phyloP scores from a whole-genome alignment of 192 early-diverging fungal genomes.

The Physocladia obscura region DNA sequence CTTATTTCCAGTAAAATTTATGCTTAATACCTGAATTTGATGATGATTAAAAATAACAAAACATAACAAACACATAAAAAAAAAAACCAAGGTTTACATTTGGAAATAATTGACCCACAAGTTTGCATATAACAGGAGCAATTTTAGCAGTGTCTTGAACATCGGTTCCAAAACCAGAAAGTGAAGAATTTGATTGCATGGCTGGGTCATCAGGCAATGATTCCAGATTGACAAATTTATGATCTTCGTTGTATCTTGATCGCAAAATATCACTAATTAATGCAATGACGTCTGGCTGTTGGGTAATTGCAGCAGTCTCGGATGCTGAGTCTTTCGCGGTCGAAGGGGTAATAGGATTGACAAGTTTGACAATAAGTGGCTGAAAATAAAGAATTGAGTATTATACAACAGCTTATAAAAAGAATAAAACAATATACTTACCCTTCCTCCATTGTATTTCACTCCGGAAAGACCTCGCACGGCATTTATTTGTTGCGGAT shows the following conservation, averaged over 20 bases:
- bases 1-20: slow-evolving; percentile 36
- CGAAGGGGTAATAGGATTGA: neutral
- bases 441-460: slow-evolving; percentile 16
- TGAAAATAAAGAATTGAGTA: neutral
- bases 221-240: slow-evolving; percentile 30
- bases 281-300: slow-evolving; percentile 6
- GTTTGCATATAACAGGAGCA: slow-evolving; percentile 51
- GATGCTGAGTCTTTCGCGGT: neutral
- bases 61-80: neutral
- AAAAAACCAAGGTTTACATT: slow-evolving; percentile 22
- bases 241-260: slow-evolving; percentile 28
- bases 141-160: slow-evolving; percentile 30
- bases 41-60: neutral
- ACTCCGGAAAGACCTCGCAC: slow-evolving; percentile 4
- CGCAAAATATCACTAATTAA: slow-evolving; percentile 20
- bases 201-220: slow-evolving; percentile 30
- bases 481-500: slow-evolving; percentile 5
- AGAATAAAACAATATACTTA: neutral
- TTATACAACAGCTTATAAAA: neutral
- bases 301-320: slow-evolving; percentile 5
- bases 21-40: slow-evolving; percentile 33
- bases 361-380: slow-evolving; percentile 10
- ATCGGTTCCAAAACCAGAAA: slow-evolving; percentile 29
- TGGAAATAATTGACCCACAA: slow-evolving; percentile 41
- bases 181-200: slow-evolving; percentile 19